Conservation (phyloP, 495 filamentous ascomycete genomes). For the Talaromyces stipitatus region DNA sequence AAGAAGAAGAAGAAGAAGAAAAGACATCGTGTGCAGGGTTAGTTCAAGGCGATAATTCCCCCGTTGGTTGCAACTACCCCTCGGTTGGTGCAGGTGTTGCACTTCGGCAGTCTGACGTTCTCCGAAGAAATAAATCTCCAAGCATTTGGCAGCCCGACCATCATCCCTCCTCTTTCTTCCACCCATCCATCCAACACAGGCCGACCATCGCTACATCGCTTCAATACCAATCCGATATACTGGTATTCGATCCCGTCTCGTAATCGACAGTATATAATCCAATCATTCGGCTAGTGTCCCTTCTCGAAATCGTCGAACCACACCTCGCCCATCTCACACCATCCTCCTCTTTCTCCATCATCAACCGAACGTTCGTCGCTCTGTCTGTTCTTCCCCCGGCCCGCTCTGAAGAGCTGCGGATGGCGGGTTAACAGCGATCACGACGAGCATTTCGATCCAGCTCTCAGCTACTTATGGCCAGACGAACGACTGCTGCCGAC, state of each 20-base stretch:
- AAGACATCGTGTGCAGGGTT: neutral
- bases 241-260: neutral
- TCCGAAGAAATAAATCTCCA: constrained; percentile 18
- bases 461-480: constrained; percentile 42
- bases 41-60: too few species aligned
- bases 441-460: constrained; percentile 25
- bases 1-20: too few species aligned
- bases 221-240: neutral
- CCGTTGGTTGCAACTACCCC: neutral
- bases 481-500: constrained; percentile 38
- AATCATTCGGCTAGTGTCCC: neutral
- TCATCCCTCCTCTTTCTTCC: neutral
- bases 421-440: constrained; percentile 42
- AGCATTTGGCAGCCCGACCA: constrained; percentile 1
- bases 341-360: neutral
- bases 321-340: neutral
- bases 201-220: neutral
- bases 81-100: constrained; percentile 18
- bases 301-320: neutral
- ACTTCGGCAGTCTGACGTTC: constrained; percentile 31
- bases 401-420: constrained; percentile 26
- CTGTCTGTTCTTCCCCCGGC: constrained; percentile 13
- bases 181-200: neutral
- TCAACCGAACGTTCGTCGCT: constrained; percentile 10
- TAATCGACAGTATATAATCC: neutral